Evolutionary conservation across 495 filamentous ascomycete species (phyloP).

Genomic region (Penicillium crystallinum): DNA sequence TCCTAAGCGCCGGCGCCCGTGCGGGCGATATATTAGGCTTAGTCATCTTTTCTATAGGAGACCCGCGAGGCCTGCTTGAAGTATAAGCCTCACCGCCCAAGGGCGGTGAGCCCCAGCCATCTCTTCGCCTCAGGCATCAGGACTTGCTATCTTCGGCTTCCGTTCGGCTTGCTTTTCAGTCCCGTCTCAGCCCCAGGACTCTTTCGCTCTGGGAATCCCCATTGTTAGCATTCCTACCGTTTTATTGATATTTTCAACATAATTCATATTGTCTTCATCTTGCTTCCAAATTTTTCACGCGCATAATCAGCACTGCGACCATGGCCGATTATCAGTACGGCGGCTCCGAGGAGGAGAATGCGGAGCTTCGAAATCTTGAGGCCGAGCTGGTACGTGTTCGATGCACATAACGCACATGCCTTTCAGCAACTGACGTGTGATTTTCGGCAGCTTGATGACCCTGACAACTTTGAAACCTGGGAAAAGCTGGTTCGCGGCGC

Average conservation of each 20-base stretch:
- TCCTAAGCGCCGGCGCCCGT: no score
- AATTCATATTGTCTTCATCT: background rate
- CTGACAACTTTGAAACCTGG: conserved; percentile 93
- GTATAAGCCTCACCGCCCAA: background rate
- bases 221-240: conserved; percentile 13
- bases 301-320: conserved; percentile 10
- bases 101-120: background rate
- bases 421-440: background rate
- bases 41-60: background rate
- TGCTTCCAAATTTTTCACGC: background rate
- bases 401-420: background rate
- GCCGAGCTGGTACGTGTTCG: conserved; percentile 60
- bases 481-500: conserved; percentile 83
- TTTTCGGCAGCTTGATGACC: conserved; percentile 53
- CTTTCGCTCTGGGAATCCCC: conserved; percentile 1
- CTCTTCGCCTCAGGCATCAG: background rate
- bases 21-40: no score
- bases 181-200: conserved; percentile 7
- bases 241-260: conserved; percentile 3
- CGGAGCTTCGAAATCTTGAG: conserved; percentile 74
- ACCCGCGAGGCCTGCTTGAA: background rate
- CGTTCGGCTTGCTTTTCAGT: conserved; percentile 8
- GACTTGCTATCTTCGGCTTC: conserved; percentile 10
- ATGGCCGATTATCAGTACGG: conserved; percentile 64
- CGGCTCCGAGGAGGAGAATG: conserved; percentile 78